Conservation (phyloP, 179 eudicot species). For the Kewa caespitosa region DNA sequence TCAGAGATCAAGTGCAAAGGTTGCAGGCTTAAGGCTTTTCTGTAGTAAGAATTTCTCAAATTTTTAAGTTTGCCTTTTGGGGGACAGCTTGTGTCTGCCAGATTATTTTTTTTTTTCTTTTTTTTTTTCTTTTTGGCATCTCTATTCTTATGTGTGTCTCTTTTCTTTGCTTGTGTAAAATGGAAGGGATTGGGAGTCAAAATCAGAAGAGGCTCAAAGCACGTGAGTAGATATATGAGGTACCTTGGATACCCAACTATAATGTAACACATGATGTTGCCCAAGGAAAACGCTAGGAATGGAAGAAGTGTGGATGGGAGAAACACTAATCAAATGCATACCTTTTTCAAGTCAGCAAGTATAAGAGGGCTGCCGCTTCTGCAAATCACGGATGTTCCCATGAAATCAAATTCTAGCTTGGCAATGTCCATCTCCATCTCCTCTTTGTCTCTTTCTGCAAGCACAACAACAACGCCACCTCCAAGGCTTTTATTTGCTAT, state of each 20-base stretch:
- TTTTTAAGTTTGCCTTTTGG: neutral
- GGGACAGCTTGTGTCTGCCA: neutral
- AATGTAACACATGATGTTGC: neutral
- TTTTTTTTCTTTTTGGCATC: neutral
- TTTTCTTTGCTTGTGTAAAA: no score
- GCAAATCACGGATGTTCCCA: conserved; percentile 93
- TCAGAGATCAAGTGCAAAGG: neutral
- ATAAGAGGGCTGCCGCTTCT: conserved; percentile 98
- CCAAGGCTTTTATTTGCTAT: conserved; percentile 96
- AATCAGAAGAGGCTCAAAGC: neutral
- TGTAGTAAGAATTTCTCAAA: neutral
- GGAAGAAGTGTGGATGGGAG: neutral
- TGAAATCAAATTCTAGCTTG: conserved; percentile 82
- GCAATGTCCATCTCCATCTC: conserved; percentile 95
- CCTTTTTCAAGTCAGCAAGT: conserved; percentile 95
- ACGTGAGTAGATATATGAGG: neutral
- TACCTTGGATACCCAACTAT: neutral
- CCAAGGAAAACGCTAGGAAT: neutral
- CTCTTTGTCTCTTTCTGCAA: conserved; percentile 94
- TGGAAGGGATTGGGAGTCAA: neutral
- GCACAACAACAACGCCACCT: conserved; percentile 88
- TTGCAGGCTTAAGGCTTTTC: neutral
- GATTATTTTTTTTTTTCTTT: no score
- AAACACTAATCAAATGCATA: conserved; percentile 15
- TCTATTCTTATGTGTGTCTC: no score